These are phyloP conservation scores for Penicillium nordicum DNA, from an alignment of 2,329 filamentous ascomycete genomes.

Conservation along the genomic window DNA sequence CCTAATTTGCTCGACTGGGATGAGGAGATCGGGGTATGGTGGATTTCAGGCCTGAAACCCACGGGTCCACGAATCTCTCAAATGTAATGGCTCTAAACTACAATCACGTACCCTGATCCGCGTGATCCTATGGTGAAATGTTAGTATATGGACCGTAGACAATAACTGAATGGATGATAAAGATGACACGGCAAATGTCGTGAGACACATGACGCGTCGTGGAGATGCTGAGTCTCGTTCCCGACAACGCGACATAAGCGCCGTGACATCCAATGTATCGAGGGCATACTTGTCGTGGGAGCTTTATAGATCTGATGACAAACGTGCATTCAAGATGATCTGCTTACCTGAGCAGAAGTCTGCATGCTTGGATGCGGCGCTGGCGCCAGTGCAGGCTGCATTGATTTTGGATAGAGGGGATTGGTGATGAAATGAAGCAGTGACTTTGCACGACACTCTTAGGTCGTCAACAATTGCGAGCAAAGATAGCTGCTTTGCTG, in stretches of 20 bases:
- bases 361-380: conserved; percentile 50
- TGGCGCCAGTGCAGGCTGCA: conserved; percentile 49
- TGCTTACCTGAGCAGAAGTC: conserved; percentile 55
- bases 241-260: background rate
- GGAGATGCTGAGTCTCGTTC: background rate
- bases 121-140: conserved; percentile 37
- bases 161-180: background rate
- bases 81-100: background rate
- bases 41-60: background rate
- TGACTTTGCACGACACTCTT: background rate
- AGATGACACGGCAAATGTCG: conserved; percentile 7
- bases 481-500: conserved; percentile 13
- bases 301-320: conserved; percentile 33
- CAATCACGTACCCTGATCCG: conserved; percentile 44
- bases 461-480: conserved; percentile 4
- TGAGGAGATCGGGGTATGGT: background rate
- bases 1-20: background rate
- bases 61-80: background rate
- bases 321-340: conserved; percentile 31
- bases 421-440: conserved; percentile 3
- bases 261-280: background rate
- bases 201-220: conserved; percentile 15
- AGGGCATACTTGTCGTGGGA: background rate
- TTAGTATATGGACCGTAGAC: conserved; percentile 12
- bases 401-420: conserved; percentile 23